Percentiles rank a stretch among this genome's conserved stretches.
phyloP scores from a whole-genome alignment of 129 eudicot genomes.

The Flaveria ramosissima region DNA sequence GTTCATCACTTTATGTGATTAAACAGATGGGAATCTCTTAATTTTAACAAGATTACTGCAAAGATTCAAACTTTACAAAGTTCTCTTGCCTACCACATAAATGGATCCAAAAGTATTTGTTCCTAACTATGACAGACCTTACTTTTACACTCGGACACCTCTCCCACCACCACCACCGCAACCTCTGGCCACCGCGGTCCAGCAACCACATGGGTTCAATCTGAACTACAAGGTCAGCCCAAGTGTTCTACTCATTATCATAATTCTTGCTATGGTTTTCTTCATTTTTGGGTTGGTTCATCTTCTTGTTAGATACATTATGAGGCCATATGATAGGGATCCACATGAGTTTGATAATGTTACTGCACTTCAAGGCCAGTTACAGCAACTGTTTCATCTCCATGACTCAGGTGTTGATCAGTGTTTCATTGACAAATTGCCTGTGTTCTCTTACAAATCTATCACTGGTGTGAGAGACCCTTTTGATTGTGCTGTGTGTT shows the following conservation, averaged over 20 bases:
- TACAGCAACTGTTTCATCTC: too few relatives aligned
- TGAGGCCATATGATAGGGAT: slow-evolving; percentile 51
- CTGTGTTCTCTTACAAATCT: slow-evolving; percentile 65
- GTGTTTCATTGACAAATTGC: slow-evolving; percentile 73
- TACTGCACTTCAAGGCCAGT: slow-evolving; percentile 82
- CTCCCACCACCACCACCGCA: slow-evolving; percentile 35
- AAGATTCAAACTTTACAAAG: slow-evolving; percentile 18
- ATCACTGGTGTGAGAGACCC: slow-evolving; percentile 46
- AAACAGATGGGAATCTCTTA: slow-evolving; percentile 4
- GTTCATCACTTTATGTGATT: neutral
- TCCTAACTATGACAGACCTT: slow-evolving; percentile 29
- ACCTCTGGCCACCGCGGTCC: slow-evolving; percentile 14
- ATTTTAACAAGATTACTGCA: neutral
- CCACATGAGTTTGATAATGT: slow-evolving; percentile 61
- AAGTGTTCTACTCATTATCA: slow-evolving; percentile 58
- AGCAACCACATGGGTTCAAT: slow-evolving; percentile 43
- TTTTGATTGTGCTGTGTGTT: slow-evolving; percentile 93
- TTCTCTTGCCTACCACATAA: neutral
- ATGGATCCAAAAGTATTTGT: slow-evolving; percentile 17
- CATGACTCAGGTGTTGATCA: slow-evolving; percentile 93
- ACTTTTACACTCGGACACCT: slow-evolving; percentile 29
- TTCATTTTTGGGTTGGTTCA: slow-evolving; percentile 77
- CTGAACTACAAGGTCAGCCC: slow-evolving; percentile 71
- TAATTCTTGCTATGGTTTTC: slow-evolving; percentile 67
- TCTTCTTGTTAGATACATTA: slow-evolving; percentile 61